Conservation (phyloP, 768 basidiomycete genomes). For the Suillus weaverae region DNA sequence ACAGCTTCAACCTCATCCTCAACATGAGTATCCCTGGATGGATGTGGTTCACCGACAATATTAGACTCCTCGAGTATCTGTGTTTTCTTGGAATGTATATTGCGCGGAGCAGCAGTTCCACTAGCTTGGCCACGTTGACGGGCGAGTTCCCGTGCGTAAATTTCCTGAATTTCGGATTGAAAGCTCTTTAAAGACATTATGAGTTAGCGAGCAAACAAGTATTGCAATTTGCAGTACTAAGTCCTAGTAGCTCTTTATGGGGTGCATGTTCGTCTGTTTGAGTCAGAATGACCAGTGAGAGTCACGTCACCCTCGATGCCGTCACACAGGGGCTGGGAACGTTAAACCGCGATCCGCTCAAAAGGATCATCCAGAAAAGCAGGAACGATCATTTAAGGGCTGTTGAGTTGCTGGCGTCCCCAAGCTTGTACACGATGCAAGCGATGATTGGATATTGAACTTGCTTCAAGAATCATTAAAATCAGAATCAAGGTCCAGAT, state of each 20-base stretch:
- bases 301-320: slow-evolving; percentile 5
- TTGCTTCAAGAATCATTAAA: too few relatives aligned
- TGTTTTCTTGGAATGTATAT: slow-evolving; percentile 8
- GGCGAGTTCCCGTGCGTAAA: slow-evolving; percentile 63
- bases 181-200: slow-evolving; percentile 36
- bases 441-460: background rate
- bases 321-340: slow-evolving; percentile 3
- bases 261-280: background rate
- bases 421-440: background rate
- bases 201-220: background rate
- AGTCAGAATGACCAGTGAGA: background rate
- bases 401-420: background rate
- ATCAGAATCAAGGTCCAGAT: too few relatives aligned
- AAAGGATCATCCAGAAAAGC: background rate
- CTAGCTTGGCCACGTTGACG: slow-evolving; percentile 50
- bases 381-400: background rate
- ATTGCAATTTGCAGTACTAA: background rate
- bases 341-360: too few relatives aligned
- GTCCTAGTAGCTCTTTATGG: background rate
- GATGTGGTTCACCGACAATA: background rate
- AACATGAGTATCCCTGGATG: slow-evolving; percentile 38
- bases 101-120: slow-evolving; percentile 7
- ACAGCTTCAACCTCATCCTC: slow-evolving; percentile 7
- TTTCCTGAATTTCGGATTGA: slow-evolving; percentile 78
- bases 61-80: background rate